Base-by-base conservation (phyloP, 83 land plant species). In the Larix sibirica region DNA sequence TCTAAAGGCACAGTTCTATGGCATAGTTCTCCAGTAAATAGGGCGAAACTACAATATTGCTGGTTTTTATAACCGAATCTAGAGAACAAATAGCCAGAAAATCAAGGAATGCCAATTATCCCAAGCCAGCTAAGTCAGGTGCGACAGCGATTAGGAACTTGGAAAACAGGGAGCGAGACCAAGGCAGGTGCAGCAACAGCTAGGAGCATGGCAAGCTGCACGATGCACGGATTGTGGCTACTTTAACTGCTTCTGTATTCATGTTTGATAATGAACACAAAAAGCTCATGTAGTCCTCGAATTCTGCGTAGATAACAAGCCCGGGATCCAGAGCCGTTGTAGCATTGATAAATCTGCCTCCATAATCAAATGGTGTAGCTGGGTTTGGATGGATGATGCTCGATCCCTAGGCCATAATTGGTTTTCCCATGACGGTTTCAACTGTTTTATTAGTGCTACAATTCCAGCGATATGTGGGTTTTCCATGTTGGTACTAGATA, bases 401-500 rank as follows among this genome's bases (percentile, higher is more conserved):
- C 6, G 67, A 77, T 24, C 95, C 92, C 80, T 93, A 89, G 18
- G 98, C 92, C 85, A 84, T 84, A 64, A 95, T 89, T 0, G 84
- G 83, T 23, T 79, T 70, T 18, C 91, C 96, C 96, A 95, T 0
- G 88, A 81, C 2, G 95, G 95, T 59, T 94, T 83, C 21, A 38
- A 12, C 70, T 95, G 96, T 80, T 89, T 90, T 70, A 95, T 47
- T 4, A 94, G 90, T 17, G 98, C 98, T 10, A 92, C 93, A 56
- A 95, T 82, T 50, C 98, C 96, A 3, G 93, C 96, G 3, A 92
- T 85, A 81, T 95, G 98, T 5, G 96, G 97, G 9, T 94, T 65
- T 47, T 96, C 95, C 97, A 95, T 95, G 83, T 96, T 93, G 42
- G 97, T 95, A 21, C 97, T 94, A 16, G 97, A 95, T 38, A 91